Percentiles rank a stretch among this genome's conserved stretches.
phyloP scores from a whole-genome alignment of 2,329 filamentous ascomycete genomes.

The Colletotrichum abscissum region DNA sequence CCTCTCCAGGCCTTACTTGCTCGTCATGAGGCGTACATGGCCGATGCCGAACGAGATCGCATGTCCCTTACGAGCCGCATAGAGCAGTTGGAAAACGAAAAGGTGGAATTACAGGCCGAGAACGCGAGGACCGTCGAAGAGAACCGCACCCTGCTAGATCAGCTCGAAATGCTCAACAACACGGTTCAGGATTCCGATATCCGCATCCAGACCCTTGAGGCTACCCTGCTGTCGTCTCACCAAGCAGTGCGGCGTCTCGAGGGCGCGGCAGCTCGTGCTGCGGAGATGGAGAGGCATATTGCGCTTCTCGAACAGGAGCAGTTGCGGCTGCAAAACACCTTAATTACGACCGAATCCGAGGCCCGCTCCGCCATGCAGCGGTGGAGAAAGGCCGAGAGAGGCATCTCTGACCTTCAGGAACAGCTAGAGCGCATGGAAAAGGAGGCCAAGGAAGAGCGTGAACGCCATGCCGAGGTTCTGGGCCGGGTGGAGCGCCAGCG shows the following conservation, averaged over 20 bases:
- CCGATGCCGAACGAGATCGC: slow-evolving; percentile 89
- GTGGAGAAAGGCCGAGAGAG: slow-evolving; percentile 87
- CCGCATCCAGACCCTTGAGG: slow-evolving; percentile 81
- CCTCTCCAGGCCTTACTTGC: slow-evolving; percentile 86
- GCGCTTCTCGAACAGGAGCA: slow-evolving; percentile 85
- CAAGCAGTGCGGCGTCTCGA: slow-evolving; percentile 81
- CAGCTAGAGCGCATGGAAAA: slow-evolving; percentile 90
- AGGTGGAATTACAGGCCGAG: slow-evolving; percentile 77
- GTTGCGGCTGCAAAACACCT: slow-evolving; percentile 73
- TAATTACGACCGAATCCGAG: slow-evolving; percentile 77
- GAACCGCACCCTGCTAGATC: slow-evolving; percentile 83
- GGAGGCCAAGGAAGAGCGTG: slow-evolving; percentile 82
- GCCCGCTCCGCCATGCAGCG: slow-evolving; percentile 82
- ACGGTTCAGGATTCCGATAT: slow-evolving; percentile 84
- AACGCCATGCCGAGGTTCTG: slow-evolving; percentile 84
- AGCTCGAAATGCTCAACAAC: slow-evolving; percentile 86
- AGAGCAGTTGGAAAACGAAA: slow-evolving; percentile 79
- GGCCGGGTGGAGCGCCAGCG: slow-evolving; percentile 86
- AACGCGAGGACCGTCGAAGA: slow-evolving; percentile 86
- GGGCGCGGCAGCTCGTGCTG: slow-evolving; percentile 77
- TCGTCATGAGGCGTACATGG: slow-evolving; percentile 94
- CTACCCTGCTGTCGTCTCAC: slow-evolving; percentile 81
- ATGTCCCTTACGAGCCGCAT: slow-evolving; percentile 78
- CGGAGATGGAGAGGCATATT: slow-evolving; percentile 84
- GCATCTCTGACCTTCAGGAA: slow-evolving; percentile 81